A percentile compares a stretch with the other conserved stretches of the same genome.
phyloP scores from a whole-genome alignment of 768 basidiomycete genomes.

The Xerocomellus intermedius region DNA sequence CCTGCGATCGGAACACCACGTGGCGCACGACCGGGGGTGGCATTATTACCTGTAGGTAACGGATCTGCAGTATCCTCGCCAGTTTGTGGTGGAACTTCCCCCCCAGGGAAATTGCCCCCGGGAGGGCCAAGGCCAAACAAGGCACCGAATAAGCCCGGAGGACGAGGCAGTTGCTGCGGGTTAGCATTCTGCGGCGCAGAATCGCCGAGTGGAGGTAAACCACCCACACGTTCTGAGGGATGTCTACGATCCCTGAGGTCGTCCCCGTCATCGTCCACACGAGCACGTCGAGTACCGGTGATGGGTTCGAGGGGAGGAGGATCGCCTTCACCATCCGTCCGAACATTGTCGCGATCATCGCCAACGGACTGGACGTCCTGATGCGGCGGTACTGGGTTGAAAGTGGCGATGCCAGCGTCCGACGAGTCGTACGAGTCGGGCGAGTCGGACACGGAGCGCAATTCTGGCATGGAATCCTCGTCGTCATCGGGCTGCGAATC shows the following conservation, averaged over 20 bases:
- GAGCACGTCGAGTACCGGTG: slow-evolving; percentile 44
- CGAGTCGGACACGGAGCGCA: slow-evolving; percentile 40
- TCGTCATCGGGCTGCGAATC: slow-evolving; percentile 26
- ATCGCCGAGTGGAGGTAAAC: slow-evolving; percentile 21
- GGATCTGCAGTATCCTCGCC: slow-evolving; percentile 29
- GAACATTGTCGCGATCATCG: slow-evolving; percentile 29
- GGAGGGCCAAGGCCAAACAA: slow-evolving; percentile 24
- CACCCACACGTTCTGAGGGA: slow-evolving; percentile 55
- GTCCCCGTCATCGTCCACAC: slow-evolving; percentile 64
- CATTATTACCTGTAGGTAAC: slow-evolving; percentile 20
- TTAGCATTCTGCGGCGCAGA: slow-evolving; percentile 24
- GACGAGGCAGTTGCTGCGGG: slow-evolving; percentile 19
- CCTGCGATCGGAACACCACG: slow-evolving; percentile 28
- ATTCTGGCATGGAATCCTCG: slow-evolving; percentile 42
- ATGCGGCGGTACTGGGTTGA: slow-evolving; percentile 29
- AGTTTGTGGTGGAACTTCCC: slow-evolving; percentile 21
- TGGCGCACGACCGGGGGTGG: slow-evolving; percentile 21
- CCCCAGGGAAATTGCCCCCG: slow-evolving; percentile 10
- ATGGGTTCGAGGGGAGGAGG: slow-evolving; percentile 34
- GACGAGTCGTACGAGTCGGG: slow-evolving; percentile 40
- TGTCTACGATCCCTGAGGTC: slow-evolving; percentile 61
- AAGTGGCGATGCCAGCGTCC: slow-evolving; percentile 28
- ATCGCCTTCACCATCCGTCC: slow-evolving; percentile 32
- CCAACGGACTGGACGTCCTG: slow-evolving; percentile 24
- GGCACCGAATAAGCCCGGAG: slow-evolving; percentile 25